Conservation (phyloP, 169 alveolate species). For the Toxoplasma gondii region DNA sequence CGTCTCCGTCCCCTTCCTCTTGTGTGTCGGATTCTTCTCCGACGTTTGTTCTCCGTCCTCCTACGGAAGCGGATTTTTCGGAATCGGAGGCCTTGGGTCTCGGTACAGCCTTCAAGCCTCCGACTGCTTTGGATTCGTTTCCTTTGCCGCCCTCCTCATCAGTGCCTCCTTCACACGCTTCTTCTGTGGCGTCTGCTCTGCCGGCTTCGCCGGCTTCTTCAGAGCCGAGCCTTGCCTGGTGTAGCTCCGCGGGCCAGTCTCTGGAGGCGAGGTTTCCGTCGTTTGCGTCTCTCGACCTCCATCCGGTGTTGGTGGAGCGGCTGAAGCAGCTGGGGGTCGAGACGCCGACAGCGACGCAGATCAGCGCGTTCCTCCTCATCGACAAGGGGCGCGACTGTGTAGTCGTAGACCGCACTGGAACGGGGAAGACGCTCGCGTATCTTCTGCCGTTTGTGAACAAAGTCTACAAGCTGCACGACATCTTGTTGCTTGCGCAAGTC, state of each 20-base stretch:
- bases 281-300: background rate
- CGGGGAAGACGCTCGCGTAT: conserved; percentile 43
- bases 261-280: background rate
- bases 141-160: background rate
- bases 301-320: conserved; percentile 15
- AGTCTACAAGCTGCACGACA: conserved; percentile 40
- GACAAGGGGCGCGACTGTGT: conserved; percentile 36
- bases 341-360: conserved; percentile 24
- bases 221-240: background rate
- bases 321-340: conserved; percentile 19
- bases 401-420: background rate
- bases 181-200: background rate
- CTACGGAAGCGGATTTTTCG: conserved; percentile 9
- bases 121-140: background rate
- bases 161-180: background rate
- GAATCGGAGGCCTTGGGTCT: background rate
- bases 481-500: conserved; percentile 2
- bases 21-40: background rate
- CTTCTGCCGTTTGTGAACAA: conserved; percentile 49
- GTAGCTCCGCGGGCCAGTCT: background rate
- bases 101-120: background rate
- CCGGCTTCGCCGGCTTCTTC: background rate
- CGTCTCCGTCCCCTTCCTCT: background rate
- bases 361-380: conserved; percentile 41
- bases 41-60: background rate